Evolutionary conservation across 2,329 filamentous ascomycete species (phyloP).

Genomic region (Hypomyces perniciosus): DNA sequence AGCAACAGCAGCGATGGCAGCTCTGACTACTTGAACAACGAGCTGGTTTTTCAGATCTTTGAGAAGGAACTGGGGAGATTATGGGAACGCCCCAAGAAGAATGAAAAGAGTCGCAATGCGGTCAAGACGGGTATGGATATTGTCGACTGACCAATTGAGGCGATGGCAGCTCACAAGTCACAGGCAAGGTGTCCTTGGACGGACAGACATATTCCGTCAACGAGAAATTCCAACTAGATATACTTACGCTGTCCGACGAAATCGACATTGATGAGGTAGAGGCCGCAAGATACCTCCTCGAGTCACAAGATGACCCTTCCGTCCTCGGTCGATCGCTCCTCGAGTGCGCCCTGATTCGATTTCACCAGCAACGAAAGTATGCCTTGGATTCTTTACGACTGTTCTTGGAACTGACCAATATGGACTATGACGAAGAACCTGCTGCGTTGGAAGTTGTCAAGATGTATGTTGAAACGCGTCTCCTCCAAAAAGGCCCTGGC

Average conservation of each 20-base stretch:
- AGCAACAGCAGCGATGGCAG: slow-evolving; percentile 58
- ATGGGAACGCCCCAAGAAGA: slow-evolving; percentile 70
- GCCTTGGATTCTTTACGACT: slow-evolving; percentile 79
- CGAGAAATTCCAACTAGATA: slow-evolving; percentile 77
- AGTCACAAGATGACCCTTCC: slow-evolving; percentile 62
- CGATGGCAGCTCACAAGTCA: slow-evolving; percentile 13
- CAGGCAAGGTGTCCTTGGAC: slow-evolving; percentile 70
- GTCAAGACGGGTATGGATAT: slow-evolving; percentile 57
- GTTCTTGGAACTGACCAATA: slow-evolving; percentile 59
- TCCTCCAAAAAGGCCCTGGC: slow-evolving; percentile 28
- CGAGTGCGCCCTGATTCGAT: slow-evolving; percentile 76
- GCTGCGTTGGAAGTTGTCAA: slow-evolving; percentile 28
- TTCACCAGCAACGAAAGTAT: slow-evolving; percentile 79
- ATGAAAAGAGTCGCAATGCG: slow-evolving; percentile 65
- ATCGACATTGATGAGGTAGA: slow-evolving; percentile 86
- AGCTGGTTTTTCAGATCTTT: slow-evolving; percentile 63
- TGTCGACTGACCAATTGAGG: not conserved
- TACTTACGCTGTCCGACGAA: slow-evolving; percentile 77
- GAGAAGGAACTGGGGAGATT: slow-evolving; percentile 65
- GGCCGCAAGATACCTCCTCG: slow-evolving; percentile 69
- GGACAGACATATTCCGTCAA: slow-evolving; percentile 76
- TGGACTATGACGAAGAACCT: slow-evolving; percentile 45
- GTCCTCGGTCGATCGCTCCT: slow-evolving; percentile 66
- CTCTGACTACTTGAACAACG: slow-evolving; percentile 63
- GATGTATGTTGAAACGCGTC: slow-evolving; percentile 28